Conservation (phyloP, 2,329 filamentous ascomycete genomes). For the Gremmenia infestans region DNA sequence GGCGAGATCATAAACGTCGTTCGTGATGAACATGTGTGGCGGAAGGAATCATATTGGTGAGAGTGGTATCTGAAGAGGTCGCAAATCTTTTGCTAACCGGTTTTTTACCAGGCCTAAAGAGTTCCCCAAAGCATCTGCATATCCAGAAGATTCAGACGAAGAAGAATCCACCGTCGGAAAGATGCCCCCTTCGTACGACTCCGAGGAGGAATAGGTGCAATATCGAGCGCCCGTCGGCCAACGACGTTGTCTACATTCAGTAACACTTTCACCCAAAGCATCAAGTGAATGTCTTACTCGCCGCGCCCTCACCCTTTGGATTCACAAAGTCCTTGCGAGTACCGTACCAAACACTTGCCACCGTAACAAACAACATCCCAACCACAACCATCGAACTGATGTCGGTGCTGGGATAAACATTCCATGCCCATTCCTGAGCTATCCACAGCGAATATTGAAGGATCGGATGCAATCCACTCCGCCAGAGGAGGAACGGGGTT, state of each 20-base stretch:
- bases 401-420: constrained; percentile 65
- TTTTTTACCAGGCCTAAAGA: constrained; percentile 64
- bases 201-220: constrained; percentile 53
- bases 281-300: constrained; percentile 24
- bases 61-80: neutral
- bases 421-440: constrained; percentile 69
- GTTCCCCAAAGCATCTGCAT: constrained; percentile 61
- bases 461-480: constrained; percentile 54
- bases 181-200: constrained; percentile 71
- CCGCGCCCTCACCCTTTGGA: constrained; percentile 22
- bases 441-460: constrained; percentile 56
- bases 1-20: constrained; percentile 94
- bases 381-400: constrained; percentile 65
- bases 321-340: constrained; percentile 30
- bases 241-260: too few relatives aligned
- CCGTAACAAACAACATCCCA: constrained; percentile 60
- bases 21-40: constrained; percentile 85
- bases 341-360: constrained; percentile 39
- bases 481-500: constrained; percentile 67
- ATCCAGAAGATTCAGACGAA: constrained; percentile 61
- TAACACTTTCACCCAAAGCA: neutral
- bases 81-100: constrained; percentile 1
- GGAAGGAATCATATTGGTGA: constrained; percentile 83
- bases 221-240: too few relatives aligned
- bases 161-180: constrained; percentile 78